phyloP scores from a whole-genome alignment of 2,329 filamentous ascomycete species.

The Raffaelea ambrosiae region DNA sequence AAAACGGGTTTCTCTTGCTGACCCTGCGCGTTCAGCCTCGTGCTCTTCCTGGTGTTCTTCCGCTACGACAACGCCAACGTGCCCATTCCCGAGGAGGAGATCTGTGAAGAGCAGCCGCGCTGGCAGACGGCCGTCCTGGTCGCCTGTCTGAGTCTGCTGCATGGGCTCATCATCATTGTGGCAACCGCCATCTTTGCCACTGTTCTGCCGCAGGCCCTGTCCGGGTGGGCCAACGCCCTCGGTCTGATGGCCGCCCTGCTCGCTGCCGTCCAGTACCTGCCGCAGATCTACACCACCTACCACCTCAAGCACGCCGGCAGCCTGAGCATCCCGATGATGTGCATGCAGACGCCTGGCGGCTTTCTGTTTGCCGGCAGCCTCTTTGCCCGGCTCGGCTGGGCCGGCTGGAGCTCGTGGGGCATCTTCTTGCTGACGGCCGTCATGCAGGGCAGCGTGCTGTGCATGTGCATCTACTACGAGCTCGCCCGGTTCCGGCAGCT shows the following conservation, averaged over 20 bases:
- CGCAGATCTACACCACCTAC: constrained; percentile 91
- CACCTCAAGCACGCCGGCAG: constrained; percentile 78
- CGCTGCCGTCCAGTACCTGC: constrained; percentile 83
- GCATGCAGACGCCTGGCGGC: constrained; percentile 90
- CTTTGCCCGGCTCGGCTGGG: constrained; percentile 66
- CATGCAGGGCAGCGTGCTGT: constrained; percentile 74
- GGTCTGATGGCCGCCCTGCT: constrained; percentile 72
- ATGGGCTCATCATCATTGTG: constrained; percentile 63
- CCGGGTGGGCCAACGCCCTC: constrained; percentile 75
- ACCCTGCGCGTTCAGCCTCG: constrained; percentile 56
- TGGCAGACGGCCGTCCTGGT: constrained; percentile 76
- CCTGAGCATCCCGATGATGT: constrained; percentile 95
- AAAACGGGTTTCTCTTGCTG: background rate
- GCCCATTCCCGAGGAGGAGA: constrained; percentile 38
- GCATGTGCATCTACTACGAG: constrained; percentile 74
- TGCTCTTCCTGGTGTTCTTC: constrained; percentile 94
- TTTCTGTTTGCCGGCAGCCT: constrained; percentile 84
- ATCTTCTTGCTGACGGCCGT: constrained; percentile 79
- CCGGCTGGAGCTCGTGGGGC: constrained; percentile 93
- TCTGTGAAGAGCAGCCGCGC: constrained; percentile 45
- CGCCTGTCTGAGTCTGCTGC: constrained; percentile 61
- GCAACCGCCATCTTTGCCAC: constrained; percentile 61
- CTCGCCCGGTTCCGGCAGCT: constrained; percentile 26
- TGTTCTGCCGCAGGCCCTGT: constrained; percentile 54
- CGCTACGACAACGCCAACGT: constrained; percentile 51